Conservation (phyloP, 768 basidiomycete genomes). For the Russula olivacea region DNA sequence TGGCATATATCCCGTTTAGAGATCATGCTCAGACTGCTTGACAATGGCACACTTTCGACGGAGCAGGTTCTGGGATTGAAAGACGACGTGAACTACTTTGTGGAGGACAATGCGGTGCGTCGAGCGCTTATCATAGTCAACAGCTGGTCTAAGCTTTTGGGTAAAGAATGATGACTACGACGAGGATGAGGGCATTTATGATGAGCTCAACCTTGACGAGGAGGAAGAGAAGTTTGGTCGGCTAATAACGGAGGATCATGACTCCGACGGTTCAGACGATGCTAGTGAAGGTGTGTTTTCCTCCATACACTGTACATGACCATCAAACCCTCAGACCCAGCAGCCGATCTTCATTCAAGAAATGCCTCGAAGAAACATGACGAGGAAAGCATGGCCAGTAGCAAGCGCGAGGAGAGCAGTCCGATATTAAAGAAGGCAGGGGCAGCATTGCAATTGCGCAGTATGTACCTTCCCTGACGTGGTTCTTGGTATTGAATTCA, state of each 20-base stretch:
- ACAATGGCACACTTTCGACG: constrained; percentile 82
- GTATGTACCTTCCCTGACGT: constrained; percentile 41
- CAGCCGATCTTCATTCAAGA: constrained; percentile 56
- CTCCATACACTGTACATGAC: neutral
- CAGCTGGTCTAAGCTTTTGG: neutral
- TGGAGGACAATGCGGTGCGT: constrained; percentile 90
- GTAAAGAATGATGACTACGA: constrained; percentile 93
- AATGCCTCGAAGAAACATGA: constrained; percentile 69
- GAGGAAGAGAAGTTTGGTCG: constrained; percentile 92
- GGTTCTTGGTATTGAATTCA: constrained; percentile 6
- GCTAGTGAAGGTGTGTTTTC: constrained; percentile 60
- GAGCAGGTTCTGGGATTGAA: constrained; percentile 80
- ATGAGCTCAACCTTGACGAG: constrained; percentile 94
- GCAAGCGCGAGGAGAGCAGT: constrained; percentile 65
- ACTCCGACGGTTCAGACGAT: constrained; percentile 71
- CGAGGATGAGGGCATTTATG: constrained; percentile 95
- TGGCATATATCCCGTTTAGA: constrained; percentile 95
- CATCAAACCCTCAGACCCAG: constrained; percentile 12
- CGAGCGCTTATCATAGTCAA: neutral
- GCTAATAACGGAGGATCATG: constrained; percentile 64
- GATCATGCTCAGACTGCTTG: constrained; percentile 84
- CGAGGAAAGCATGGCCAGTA: constrained; percentile 68
- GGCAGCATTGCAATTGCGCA: constrained; percentile 57
- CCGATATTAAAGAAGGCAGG: constrained; percentile 75
- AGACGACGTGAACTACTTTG: constrained; percentile 95